A percentile compares a stretch with the other conserved stretches of the same genome.
These are phyloP conservation scores for Eucalyptus albens DNA, from an alignment of 345 rosid genomes.

Conservation along the genomic window DNA sequence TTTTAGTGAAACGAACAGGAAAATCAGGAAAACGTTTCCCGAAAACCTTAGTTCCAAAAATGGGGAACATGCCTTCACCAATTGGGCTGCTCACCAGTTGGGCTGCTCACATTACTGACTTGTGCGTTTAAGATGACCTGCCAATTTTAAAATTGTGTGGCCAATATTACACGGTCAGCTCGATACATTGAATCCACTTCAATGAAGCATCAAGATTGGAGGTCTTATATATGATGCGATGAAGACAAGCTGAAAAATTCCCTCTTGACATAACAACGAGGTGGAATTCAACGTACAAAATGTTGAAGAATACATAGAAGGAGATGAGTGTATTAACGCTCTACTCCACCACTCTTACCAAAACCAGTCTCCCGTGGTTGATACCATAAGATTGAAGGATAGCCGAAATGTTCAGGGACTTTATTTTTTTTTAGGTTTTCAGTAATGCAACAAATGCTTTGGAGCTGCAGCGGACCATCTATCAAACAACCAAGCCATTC, in stretches of 20 bases:
- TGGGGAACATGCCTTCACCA: not conserved
- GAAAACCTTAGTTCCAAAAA: not conserved
- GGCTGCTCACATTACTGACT: not conserved
- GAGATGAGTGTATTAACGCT: not conserved
- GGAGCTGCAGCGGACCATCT: not conserved
- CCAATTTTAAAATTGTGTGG: not conserved
- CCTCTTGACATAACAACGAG: not conserved
- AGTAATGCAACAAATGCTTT: not conserved
- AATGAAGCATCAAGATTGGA: not conserved
- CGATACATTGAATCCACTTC: not conserved
- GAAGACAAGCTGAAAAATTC: not conserved
- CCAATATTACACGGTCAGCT: not conserved
- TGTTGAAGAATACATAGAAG: not conserved
- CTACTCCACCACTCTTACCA: not conserved
- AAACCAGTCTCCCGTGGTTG: not conserved
- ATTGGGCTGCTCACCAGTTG: not conserved
- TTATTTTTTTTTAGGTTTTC: not conserved
- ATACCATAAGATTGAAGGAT: not conserved
- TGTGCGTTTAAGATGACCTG: not conserved
- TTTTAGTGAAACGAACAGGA: too few species aligned
- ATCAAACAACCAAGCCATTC: not conserved
- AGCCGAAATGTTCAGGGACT: not conserved
- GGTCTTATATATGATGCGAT: not conserved
- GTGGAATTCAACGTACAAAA: not conserved
- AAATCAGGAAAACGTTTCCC: too few species aligned